Evolutionary conservation across 2,329 filamentous ascomycete genomes (phyloP), one percentile per base, ranked within the genome.

Genomic region (Botrytis medusae): DNA sequence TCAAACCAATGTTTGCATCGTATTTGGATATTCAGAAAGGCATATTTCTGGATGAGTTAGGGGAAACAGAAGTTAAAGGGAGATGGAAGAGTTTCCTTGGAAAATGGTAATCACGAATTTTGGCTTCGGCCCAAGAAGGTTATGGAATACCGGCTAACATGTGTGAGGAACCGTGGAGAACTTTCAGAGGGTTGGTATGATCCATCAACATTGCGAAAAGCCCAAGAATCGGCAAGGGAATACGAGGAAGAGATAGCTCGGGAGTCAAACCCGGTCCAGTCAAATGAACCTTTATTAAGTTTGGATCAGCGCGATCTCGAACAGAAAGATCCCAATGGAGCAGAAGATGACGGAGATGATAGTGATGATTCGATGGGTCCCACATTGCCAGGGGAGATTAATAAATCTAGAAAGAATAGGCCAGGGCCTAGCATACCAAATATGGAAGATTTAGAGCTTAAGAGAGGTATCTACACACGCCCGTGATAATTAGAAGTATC

Each of bases 121-220:
- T 73, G 57, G 71, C 64, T 64, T 40, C 29, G 57, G 34, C 29
- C 42, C 37, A 18, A 44, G 67, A 62, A 72, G n/a, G 51, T 32
- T 20, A 67, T 60, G 29, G 44, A 37, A 6, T 62, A 40, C 32
- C 48, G 67, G 67, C 86, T 90, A 81, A 89, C 84, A 82, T 82
- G 77, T 77, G 77, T 79, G 81, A 92, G 90, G 90, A 99, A 99
- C 84, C 89, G 90, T 78, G 92, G 91, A 80, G 93, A 95, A 83
- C 85, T 98, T 76, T 92, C 93, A 7, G 92, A 95, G 82, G 93
- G 93, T 64, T 99, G 95, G 95, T 99, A 98, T 83, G 93, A 97
- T 80, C 92, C 94, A 12, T 88, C 88, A 73, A 92, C 83, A 14
- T 76, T 81, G 44, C 81, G 82, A 16, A 81, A 80, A 76, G 78